Conservation (phyloP, 179 eudicot genomes). For the Patellifolia procumbens region DNA sequence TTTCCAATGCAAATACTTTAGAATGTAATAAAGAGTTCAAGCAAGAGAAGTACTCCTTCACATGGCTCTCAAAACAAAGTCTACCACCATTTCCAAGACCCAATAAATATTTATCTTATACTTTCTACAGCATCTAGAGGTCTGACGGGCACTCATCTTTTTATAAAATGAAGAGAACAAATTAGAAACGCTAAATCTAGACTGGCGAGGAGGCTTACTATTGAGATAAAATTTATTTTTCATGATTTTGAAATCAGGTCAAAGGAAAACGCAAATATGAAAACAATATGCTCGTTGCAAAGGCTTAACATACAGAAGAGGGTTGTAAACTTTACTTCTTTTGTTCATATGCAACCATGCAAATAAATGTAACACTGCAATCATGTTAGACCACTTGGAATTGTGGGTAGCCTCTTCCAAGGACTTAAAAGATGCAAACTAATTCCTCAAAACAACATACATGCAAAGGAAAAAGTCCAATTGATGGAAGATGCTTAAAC, state of each 20-base stretch:
- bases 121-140: neutral
- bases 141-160: slow-evolving; percentile 13
- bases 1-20: neutral
- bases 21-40: neutral
- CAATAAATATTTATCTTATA: neutral
- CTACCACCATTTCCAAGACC: neutral
- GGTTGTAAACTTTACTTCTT: neutral
- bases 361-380: neutral
- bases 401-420: neutral
- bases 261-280: neutral
- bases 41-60: neutral
- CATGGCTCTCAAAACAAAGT: neutral
- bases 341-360: neutral
- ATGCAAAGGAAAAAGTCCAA: slow-evolving; percentile 59
- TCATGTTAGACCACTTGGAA: neutral
- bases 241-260: neutral
- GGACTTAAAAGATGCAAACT: neutral
- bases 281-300: slow-evolving; percentile 2
- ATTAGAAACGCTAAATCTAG: neutral
- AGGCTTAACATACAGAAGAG: slow-evolving; percentile 2
- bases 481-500: slow-evolving; percentile 90
- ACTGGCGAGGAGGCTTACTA: neutral
- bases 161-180: neutral
- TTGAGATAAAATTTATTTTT: neutral
- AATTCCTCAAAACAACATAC: slow-evolving; percentile 48